phyloP scores from a whole-genome alignment of 1,284 basidiomycete species.

The Trichosporon sp. region DNA sequence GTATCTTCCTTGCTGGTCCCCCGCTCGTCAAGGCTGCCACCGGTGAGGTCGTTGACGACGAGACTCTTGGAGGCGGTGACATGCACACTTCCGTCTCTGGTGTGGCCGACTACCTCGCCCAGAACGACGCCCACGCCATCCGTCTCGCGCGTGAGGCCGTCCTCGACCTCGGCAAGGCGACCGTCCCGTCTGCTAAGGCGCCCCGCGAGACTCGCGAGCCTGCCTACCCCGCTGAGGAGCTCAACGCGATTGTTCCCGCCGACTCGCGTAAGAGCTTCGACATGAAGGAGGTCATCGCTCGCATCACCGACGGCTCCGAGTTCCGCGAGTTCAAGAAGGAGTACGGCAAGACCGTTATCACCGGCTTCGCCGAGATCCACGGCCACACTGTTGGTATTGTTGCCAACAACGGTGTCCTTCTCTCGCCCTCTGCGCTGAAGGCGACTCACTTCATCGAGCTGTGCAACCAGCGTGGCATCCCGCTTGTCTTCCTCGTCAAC shows the following conservation, averaged over 20 bases:
- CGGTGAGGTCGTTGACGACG: constrained; percentile 89
- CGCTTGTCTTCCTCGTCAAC: constrained; percentile 90
- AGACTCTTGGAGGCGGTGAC: constrained; percentile 75
- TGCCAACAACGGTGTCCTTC: constrained; percentile 91
- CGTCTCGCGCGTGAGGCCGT: constrained; percentile 79
- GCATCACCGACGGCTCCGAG: constrained; percentile 85
- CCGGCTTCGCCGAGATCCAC: constrained; percentile 88
- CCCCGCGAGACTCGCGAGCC: constrained; percentile 59
- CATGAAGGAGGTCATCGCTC: constrained; percentile 89
- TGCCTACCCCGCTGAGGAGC: constrained; percentile 74
- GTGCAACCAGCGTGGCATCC: constrained; percentile 87
- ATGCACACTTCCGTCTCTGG: constrained; percentile 95
- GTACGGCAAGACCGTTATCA: constrained; percentile 86
- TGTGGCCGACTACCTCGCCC: constrained; percentile 88
- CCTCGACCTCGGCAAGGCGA: constrained; percentile 67
- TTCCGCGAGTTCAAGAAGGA: constrained; percentile 96
- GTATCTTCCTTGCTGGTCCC: constrained; percentile 93
- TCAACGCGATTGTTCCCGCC: constrained; percentile 88
- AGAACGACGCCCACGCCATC: constrained; percentile 85
- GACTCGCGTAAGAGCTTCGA: constrained; percentile 86
- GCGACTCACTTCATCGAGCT: constrained; percentile 94
- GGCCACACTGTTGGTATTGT: constrained; percentile 83
- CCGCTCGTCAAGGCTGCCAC: constrained; percentile 94
- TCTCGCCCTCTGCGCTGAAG: constrained; percentile 89
- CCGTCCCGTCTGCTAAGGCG: constrained; percentile 21